These are phyloP conservation scores for Kuraishia floccosa DNA, from an alignment of 805 yeast genomes.

Conservation along the genomic window DNA sequence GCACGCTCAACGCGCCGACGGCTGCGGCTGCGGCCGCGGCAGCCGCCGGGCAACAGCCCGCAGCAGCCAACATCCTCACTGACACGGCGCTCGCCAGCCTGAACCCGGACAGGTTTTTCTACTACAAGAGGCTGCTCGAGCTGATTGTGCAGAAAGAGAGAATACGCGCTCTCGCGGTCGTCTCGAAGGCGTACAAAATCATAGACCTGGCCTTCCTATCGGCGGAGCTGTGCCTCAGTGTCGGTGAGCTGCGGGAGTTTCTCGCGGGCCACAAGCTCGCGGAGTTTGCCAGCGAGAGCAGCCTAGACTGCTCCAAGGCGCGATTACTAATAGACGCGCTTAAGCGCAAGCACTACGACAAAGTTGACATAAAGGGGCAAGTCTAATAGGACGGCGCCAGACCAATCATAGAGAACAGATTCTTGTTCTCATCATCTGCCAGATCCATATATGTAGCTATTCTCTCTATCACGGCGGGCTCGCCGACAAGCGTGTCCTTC, in stretches of 20 bases:
- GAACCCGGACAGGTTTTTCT: slow-evolving; percentile 10
- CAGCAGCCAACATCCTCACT: slow-evolving; percentile 11
- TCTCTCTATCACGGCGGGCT: slow-evolving; percentile 35
- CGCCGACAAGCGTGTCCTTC: slow-evolving; percentile 38
- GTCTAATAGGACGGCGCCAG: slow-evolving; percentile 37
- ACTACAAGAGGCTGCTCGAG: slow-evolving; percentile 25
- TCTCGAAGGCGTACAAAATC: slow-evolving; percentile 46
- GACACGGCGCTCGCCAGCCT: slow-evolving; percentile 10
- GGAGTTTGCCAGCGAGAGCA: too few relatives aligned
- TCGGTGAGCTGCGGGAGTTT: neutral
- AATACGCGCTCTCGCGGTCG: slow-evolving; percentile 38
- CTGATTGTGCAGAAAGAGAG: slow-evolving; percentile 49
- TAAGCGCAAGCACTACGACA: slow-evolving; percentile 27
- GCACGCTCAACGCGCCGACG: slow-evolving; percentile 27
- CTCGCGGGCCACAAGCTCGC: slow-evolving; percentile 20
- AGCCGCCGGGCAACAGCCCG: slow-evolving; percentile 2
- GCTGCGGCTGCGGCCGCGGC: slow-evolving; percentile 13
- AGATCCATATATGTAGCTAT: slow-evolving; percentile 57
- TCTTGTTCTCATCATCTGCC: slow-evolving; percentile 45
- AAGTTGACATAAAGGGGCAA: slow-evolving; percentile 89
- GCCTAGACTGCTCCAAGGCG: slow-evolving; percentile 14
- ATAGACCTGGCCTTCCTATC: slow-evolving; percentile 15
- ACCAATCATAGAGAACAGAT: slow-evolving; percentile 71
- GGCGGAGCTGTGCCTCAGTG: neutral
- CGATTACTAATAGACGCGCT: slow-evolving; percentile 10